Percentiles rank a stretch among this genome's conserved stretches.
Evolutionary conservation across 305 asterid species (phyloP).

Genomic region (Rubia tinctorum): DNA sequence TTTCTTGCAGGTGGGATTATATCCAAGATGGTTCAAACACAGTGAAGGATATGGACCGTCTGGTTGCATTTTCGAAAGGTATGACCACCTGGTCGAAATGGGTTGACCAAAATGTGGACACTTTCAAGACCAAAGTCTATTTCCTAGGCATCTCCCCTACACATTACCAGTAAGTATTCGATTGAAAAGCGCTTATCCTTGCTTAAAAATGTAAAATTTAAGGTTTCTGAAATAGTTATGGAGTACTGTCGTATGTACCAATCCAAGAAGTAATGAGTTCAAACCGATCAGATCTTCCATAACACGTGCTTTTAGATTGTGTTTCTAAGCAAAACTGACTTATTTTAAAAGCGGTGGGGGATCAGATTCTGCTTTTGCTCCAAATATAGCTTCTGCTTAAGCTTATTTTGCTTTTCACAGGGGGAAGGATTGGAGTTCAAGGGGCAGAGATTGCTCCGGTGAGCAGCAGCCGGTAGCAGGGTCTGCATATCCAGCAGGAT

Average conservation of each 20-base stretch:
- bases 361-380: too few species aligned
- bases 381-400: too few species aligned
- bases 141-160: constrained; percentile 79
- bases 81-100: constrained; percentile 70
- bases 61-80: constrained; percentile 55
- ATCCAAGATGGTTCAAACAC: constrained; percentile 58
- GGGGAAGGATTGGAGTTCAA: constrained; percentile 40
- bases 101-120: constrained; percentile 60
- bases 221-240: too few species aligned
- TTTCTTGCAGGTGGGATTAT: constrained; percentile 55
- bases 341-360: too few species aligned
- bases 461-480: constrained; percentile 39
- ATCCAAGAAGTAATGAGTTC: too few species aligned
- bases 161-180: constrained; percentile 46
- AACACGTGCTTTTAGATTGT: too few species aligned
- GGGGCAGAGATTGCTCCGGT: constrained; percentile 33
- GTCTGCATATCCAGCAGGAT: constrained; percentile 43
- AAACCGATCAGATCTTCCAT: not conserved
- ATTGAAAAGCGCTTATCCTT: too few species aligned
- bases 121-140: constrained; percentile 56
- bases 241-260: too few species aligned
- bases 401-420: constrained; percentile 16
- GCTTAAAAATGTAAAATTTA: too few species aligned
- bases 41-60: constrained; percentile 57
- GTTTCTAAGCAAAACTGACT: too few species aligned